Conservation (phyloP, 2,329 filamentous ascomycete genomes). For the Ceratocystis lukuohia region DNA sequence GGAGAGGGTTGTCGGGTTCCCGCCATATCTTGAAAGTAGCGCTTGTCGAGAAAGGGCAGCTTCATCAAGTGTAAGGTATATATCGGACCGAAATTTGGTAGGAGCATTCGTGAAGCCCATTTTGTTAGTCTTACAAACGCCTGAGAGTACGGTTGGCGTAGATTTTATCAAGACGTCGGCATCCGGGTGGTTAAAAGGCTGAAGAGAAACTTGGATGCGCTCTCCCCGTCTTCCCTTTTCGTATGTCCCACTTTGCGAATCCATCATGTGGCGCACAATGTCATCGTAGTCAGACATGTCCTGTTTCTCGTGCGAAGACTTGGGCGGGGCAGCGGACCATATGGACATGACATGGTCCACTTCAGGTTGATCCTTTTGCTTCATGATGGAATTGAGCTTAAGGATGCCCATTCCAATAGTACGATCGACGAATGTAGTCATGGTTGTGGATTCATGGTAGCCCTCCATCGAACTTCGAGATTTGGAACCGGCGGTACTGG, state of each 20-base stretch:
- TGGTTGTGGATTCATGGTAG: slow-evolving; percentile 22
- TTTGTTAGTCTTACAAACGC: slow-evolving; percentile 66
- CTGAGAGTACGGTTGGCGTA: slow-evolving; percentile 76
- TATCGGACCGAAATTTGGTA: slow-evolving; percentile 77
- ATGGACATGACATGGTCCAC: slow-evolving; percentile 63
- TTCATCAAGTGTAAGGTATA: slow-evolving; percentile 76
- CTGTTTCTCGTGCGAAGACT: slow-evolving; percentile 40
- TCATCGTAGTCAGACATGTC: slow-evolving; percentile 57
- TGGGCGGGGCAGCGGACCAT: slow-evolving; percentile 45
- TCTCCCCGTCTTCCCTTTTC: slow-evolving; percentile 60
- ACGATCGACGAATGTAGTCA: slow-evolving; percentile 31
- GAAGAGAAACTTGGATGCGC: slow-evolving; percentile 64
- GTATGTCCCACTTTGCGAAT: slow-evolving; percentile 59
- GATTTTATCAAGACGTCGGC: slow-evolving; percentile 69
- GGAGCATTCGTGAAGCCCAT: slow-evolving; percentile 92
- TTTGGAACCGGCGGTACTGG: slow-evolving; percentile 44
- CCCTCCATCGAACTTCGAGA: slow-evolving; percentile 30
- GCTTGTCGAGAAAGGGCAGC: slow-evolving; percentile 68
- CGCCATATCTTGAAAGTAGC: slow-evolving; percentile 49
- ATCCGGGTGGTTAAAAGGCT: slow-evolving; percentile 63
- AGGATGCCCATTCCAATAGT: slow-evolving; percentile 66
- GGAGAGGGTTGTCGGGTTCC: slow-evolving; percentile 61
- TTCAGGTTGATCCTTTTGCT: slow-evolving; percentile 53
- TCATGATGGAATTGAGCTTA: slow-evolving; percentile 62
- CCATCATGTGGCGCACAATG: slow-evolving; percentile 58